Percentiles rank a stretch among this genome's conserved stretches.
These are phyloP conservation scores for Megacollybia platyphylla DNA, from an alignment of 1,284 basidiomycete genomes.

Conservation along the genomic window DNA sequence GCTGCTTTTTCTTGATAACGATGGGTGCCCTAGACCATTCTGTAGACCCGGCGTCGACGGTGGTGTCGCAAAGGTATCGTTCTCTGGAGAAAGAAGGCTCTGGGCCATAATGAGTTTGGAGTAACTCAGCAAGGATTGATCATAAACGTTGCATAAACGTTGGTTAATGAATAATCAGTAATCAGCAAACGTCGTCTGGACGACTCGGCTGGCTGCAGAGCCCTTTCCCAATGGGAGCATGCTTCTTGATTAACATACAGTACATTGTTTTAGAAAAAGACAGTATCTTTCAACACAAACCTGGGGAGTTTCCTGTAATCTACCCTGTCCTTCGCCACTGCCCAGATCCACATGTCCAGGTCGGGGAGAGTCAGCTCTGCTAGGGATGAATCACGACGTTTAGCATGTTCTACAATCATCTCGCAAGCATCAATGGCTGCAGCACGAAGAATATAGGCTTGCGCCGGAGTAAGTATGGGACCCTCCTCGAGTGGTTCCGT, in stretches of 20 bases:
- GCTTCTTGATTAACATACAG: not conserved
- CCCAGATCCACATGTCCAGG: conserved; percentile 67
- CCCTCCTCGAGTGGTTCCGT: conserved; percentile 39
- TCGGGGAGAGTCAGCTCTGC: conserved; percentile 42
- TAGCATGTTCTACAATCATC: conserved; percentile 44
- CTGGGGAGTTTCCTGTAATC: conserved; percentile 55
- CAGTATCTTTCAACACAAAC: conserved; percentile 49
- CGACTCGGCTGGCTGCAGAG: not conserved
- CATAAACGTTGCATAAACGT: not conserved
- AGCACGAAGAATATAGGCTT: conserved; percentile 70
- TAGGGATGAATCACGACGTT: conserved; percentile 19
- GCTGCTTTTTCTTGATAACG: conserved; percentile 34
- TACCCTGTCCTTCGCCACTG: conserved; percentile 57
- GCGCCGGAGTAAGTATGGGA: conserved; percentile 41
- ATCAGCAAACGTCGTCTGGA: not conserved
- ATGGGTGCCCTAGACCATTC: conserved; percentile 22
- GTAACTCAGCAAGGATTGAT: not conserved
- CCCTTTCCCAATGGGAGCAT: not conserved
- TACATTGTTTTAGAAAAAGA: conserved; percentile 42
- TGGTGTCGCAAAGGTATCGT: conserved; percentile 50
- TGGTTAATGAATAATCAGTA: not conserved
- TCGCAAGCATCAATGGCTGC: conserved; percentile 70
- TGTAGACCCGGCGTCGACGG: conserved; percentile 35
- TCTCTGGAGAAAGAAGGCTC: conserved; percentile 24
- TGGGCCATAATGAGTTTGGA: not conserved